phyloP scores from a whole-genome alignment of 176 grass and related monocot genomes.

The Puya raimondii region DNA sequence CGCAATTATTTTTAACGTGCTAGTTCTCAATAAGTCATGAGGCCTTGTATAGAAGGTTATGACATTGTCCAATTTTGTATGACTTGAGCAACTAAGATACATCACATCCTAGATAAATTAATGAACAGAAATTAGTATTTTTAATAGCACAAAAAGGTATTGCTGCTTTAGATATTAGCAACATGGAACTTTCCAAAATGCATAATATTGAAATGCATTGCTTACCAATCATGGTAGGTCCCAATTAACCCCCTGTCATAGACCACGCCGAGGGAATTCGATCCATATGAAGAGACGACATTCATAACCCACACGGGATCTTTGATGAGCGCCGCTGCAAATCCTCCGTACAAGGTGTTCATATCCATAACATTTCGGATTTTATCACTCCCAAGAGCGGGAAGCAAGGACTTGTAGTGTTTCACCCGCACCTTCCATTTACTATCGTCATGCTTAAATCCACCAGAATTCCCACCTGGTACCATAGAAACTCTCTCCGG shows the following conservation, averaged over 20 bases:
- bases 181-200: no score
- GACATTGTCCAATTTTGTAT: background rate
- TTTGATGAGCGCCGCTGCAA: conserved; percentile 49
- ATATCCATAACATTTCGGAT: conserved; percentile 92
- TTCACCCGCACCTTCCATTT: conserved; percentile 61
- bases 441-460: conserved; percentile 69
- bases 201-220: background rate
- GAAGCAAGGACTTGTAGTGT: conserved; percentile 61
- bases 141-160: no score
- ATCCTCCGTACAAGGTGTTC: conserved; percentile 71
- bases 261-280: conserved; percentile 64
- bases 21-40: background rate
- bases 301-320: conserved; percentile 97
- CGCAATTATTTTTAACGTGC: background rate
- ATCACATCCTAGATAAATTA: no score
- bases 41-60: background rate
- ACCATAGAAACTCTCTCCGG: conserved; percentile 53
- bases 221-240: conserved; percentile 79
- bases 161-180: no score
- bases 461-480: conserved; percentile 45
- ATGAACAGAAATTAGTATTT: no score
- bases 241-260: conserved; percentile 92
- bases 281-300: conserved; percentile 69
- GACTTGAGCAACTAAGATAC: background rate
- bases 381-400: conserved; percentile 58